A percentile compares a stretch with the other conserved stretches of the same genome.
These are phyloP conservation scores for Fusarium falciforme DNA, from an alignment of 2,329 filamentous ascomycete genomes.

Conservation along the genomic window DNA sequence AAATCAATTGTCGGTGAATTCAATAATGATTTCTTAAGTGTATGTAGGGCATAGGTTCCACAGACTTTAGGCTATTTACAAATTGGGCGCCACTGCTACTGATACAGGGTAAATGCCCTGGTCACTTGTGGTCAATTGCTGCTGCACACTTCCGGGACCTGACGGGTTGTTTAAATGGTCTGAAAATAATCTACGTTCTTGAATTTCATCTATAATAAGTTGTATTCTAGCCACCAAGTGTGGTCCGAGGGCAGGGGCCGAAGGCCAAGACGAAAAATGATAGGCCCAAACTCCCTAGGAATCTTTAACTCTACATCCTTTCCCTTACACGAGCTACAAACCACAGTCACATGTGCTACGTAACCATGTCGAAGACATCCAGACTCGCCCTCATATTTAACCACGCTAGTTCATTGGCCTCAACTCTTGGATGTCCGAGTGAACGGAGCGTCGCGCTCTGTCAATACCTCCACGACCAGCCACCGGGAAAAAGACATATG, in stretches of 20 bases:
- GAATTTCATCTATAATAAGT: background rate
- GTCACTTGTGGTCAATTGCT: background rate
- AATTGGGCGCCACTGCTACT: background rate
- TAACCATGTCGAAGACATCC: no score
- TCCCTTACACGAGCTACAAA: no score
- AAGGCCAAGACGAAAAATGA: no score
- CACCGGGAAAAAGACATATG: background rate
- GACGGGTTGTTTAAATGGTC: background rate
- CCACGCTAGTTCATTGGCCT: background rate
- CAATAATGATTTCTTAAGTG: no score
- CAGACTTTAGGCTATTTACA: background rate
- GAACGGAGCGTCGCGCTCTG: background rate
- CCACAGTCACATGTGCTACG: no score
- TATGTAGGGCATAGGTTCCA: no score
- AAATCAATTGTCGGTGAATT: background rate
- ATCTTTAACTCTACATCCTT: no score
- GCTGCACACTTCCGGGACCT: background rate
- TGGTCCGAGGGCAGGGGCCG: accelerated
- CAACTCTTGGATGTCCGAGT: background rate
- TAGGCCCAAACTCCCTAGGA: no score
- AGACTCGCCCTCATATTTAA: no score
- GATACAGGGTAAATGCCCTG: background rate
- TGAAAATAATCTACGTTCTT: background rate
- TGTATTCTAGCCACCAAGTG: accelerated
- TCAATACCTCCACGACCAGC: background rate